Evolutionary conservation across 2,329 filamentous ascomycete genomes (phyloP).

Genomic region (Exophiala spinifera): DNA sequence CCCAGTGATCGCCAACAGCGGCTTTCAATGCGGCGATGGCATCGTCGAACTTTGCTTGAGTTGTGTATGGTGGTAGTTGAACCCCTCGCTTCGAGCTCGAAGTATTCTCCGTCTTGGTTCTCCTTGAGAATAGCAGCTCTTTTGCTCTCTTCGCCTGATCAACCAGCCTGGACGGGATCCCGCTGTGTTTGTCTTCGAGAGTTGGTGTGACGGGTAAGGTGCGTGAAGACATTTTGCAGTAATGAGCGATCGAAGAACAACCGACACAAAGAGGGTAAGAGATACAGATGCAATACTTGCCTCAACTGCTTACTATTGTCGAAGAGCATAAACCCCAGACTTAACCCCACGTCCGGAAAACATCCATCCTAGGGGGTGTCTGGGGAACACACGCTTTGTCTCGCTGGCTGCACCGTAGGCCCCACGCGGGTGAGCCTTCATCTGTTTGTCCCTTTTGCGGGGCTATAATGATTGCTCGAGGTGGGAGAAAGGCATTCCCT

Average conservation of each 20-base stretch:
- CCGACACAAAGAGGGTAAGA: neutral
- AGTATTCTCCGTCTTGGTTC: neutral
- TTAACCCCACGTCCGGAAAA: slow-evolving; percentile 1
- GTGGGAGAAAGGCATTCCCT: too few species aligned
- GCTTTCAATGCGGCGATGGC: slow-evolving; percentile 4
- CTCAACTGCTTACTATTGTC: neutral
- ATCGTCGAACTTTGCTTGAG: slow-evolving; percentile 6
- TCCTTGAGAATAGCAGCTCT: slow-evolving; percentile 6
- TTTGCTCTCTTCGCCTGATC: slow-evolving; percentile 9
- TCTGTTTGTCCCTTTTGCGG: neutral
- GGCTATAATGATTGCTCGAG: neutral
- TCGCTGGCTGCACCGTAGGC: neutral
- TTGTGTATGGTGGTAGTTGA: slow-evolving; percentile 8
- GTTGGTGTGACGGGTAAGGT: neutral
- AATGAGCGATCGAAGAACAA: neutral
- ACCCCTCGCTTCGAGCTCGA: neutral
- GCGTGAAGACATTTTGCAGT: neutral
- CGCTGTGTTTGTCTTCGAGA: slow-evolving; percentile 7
- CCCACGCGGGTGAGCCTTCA: neutral
- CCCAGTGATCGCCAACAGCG: slow-evolving; percentile 3
- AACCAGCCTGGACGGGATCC: slow-evolving; percentile 3
- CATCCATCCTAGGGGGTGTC: neutral
- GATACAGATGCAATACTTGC: neutral
- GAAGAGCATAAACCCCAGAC: neutral
- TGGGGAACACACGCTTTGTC: neutral